Base-by-base conservation (phyloP, 2,329 filamentous ascomycete species). In the Fusarium verrucosum region DNA sequence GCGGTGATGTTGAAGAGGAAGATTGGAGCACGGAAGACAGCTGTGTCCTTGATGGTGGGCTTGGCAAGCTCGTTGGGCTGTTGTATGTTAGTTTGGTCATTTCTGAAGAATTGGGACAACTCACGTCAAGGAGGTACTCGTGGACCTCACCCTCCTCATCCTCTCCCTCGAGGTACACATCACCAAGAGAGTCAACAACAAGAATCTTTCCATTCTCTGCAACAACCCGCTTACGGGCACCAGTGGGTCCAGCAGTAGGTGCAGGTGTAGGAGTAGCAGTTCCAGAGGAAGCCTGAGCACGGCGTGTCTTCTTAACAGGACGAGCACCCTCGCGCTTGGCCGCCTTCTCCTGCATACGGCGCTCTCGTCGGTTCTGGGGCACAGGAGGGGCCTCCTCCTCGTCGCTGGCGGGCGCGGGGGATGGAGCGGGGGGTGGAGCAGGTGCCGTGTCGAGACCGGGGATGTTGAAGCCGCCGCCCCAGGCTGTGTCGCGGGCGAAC, bases 181-280 rank as follows among this genome's bases (percentile, higher is more conserved):
- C 93, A 25, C 95, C 95, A 10, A 90, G 82, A 1, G 92, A 92
- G 78, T 99, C 94, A 5, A 99, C 95, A 53, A 99, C 89, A 33
- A 99, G 82, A 1, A 96, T 84, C 82, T 98, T 99, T 68, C 95
- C 95, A 72, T 99, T 99, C 82, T 97, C 91, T 4, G 94, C 94
- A 23, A 94, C 87, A 16, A 98, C 92, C 32, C 92, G 86, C 83
- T 94, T 96, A 79, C 92, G 92, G 30, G 90, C 84, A 19, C 94
- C 93, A 33, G 88, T 85, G 2, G 92, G 87, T 19, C 69, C 69
- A 50, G 57, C 58, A 23, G 71, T 52, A 11, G 82, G 77, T 19
- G 71, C 51, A 13, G 82, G 77, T 11, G 87, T 87, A 50, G 83
- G 77, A 63, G 85, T 82, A 38, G 85, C 85, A 69, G 87, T 72